These are phyloP conservation scores for Ogataea henricii DNA, from an alignment of 805 yeast genomes.

Conservation along the genomic window DNA sequence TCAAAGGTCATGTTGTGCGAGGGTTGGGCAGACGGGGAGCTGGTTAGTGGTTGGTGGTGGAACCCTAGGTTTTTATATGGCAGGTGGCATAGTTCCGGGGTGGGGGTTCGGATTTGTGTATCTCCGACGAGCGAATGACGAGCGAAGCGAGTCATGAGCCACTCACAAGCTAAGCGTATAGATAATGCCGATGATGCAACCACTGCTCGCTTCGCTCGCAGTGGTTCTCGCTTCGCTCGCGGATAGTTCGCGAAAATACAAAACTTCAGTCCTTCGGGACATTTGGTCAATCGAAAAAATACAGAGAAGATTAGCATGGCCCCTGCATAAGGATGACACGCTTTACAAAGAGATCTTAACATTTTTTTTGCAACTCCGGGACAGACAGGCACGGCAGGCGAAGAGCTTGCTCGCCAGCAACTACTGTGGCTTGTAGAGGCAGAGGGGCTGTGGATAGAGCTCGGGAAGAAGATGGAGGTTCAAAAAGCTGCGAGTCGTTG, in stretches of 20 bases:
- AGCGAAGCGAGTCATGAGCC: no score
- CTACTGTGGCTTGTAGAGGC: no score
- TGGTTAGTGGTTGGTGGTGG: no score
- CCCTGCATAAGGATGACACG: constrained; percentile 99
- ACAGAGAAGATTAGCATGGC: constrained; percentile 99
- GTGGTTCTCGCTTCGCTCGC: neutral
- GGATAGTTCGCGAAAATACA: neutral
- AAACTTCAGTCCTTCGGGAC: constrained; percentile 64
- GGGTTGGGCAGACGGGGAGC: no score
- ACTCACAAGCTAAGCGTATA: no score
- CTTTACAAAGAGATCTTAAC: constrained; percentile 99
- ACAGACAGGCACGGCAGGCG: neutral
- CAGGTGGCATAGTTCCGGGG: neutral
- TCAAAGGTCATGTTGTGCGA: constrained; percentile 7
- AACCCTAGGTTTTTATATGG: neutral
- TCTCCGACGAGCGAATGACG: no score
- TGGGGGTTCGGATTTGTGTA: constrained; percentile 3
- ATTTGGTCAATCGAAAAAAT: constrained; percentile 99
- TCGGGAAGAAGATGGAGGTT: no score
- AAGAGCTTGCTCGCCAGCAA: neutral
- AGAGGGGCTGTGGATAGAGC: no score
- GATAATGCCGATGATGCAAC: no score
- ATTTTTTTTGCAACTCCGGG: constrained; percentile 61
- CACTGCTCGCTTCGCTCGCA: neutral
- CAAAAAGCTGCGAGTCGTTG: no score